phyloP scores from a whole-genome alignment of 139 green algal genomes.

The Prasinococcaceae sp. region DNA sequence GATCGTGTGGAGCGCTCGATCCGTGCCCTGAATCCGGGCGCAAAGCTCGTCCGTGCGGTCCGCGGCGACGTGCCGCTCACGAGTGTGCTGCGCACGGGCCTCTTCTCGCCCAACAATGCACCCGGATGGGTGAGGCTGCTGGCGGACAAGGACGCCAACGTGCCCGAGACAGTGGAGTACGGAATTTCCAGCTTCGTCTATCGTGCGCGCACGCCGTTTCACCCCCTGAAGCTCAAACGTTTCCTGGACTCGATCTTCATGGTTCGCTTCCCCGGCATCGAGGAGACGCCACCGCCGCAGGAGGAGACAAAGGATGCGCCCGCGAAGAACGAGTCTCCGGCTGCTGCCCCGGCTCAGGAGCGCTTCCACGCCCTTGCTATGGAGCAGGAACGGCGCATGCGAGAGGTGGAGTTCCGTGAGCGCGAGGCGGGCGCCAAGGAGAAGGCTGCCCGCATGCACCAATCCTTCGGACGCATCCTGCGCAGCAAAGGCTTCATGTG shows the following conservation, averaged over 20 bases:
- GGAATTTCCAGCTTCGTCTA: conserved; percentile 61
- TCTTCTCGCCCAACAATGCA: conserved; percentile 6
- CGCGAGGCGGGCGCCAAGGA: neutral
- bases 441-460: neutral
- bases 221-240: conserved; percentile 45
- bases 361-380: too few species aligned
- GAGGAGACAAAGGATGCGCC: too few species aligned
- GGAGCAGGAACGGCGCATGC: too few species aligned
- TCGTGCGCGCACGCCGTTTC: conserved; percentile 58
- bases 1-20: conserved; percentile 1
- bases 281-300: too few species aligned
- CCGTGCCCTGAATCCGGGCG: conserved; percentile 3
- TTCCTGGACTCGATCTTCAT: conserved; percentile 3
- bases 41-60: conserved; percentile 5
- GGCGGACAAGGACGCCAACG: neutral
- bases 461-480: conserved; percentile 3
- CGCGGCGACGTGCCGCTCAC: conserved; percentile 1
- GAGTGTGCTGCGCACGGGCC: conserved; percentile 1
- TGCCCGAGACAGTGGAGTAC: conserved; percentile 10
- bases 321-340: too few species aligned
- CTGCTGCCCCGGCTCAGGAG: too few species aligned
- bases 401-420: neutral
- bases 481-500: conserved; percentile 88
- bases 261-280: too few species aligned
- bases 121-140: neutral